Conservation (phyloP, 1,284 basidiomycete genomes). For the Ustilago bromivora region DNA sequence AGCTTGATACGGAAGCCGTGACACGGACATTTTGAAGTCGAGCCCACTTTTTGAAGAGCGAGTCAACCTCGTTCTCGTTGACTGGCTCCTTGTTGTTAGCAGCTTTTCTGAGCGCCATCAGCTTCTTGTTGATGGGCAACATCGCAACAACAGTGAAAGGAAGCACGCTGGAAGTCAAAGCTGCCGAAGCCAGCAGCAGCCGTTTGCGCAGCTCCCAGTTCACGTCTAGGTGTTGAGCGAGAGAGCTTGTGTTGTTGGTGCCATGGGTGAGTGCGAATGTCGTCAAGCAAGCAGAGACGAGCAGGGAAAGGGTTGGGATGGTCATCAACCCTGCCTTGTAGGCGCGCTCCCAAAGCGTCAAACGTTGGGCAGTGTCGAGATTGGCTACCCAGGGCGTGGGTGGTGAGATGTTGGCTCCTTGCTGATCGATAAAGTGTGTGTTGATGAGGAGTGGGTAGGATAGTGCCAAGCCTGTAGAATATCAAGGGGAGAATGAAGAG, state of each 20-base stretch:
- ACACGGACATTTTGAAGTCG: conserved; percentile 45
- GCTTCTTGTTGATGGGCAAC: conserved; percentile 30
- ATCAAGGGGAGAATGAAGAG: background rate
- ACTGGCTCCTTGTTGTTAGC: conserved; percentile 35
- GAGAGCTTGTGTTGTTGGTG: conserved; percentile 9
- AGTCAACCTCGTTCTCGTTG: conserved; percentile 19
- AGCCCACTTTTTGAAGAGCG: conserved; percentile 27
- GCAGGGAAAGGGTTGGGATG: conserved; percentile 22
- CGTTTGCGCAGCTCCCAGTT: conserved; percentile 27
- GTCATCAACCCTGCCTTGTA: conserved; percentile 26
- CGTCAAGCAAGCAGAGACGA: conserved; percentile 15
- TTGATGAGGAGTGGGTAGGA: conserved; percentile 37
- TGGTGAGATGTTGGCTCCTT: conserved; percentile 34
- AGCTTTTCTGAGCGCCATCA: conserved; percentile 24
- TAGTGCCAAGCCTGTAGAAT: conserved; percentile 25
- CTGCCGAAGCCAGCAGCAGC: conserved; percentile 26
- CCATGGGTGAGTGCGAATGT: conserved; percentile 16
- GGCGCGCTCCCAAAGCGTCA: conserved; percentile 41
- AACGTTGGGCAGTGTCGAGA: conserved; percentile 33
- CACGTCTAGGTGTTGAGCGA: conserved; percentile 14
- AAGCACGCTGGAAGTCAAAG: conserved; percentile 22
- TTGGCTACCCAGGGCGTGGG: conserved; percentile 25
- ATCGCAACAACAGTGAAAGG: conserved; percentile 31
- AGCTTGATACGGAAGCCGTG: conserved; percentile 20
- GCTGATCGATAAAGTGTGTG: conserved; percentile 32